phyloP scores from a whole-genome alignment of 2,329 filamentous ascomycete genomes.

The Fusarium ambrosium region DNA sequence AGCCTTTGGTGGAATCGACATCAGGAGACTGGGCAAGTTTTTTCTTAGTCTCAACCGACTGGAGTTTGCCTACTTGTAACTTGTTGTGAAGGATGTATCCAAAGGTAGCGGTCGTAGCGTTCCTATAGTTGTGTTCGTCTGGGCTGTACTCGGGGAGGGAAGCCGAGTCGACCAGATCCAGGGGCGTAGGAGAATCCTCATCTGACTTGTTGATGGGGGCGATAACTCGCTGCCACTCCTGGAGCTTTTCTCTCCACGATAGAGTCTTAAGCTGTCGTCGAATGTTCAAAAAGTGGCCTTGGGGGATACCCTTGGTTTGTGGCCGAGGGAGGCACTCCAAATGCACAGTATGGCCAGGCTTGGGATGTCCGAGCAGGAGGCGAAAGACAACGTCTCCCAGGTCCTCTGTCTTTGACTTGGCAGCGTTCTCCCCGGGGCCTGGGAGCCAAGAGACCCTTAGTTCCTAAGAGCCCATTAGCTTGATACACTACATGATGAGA shows the following conservation, averaged over 20 bases:
- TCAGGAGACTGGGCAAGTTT: background rate
- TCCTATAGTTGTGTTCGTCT: background rate
- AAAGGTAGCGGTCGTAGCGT: conserved; percentile 60
- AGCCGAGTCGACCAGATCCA: conserved; percentile 12
- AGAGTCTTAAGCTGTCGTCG: conserved; percentile 51
- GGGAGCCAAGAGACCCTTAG: conserved; percentile 61
- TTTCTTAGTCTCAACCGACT: background rate
- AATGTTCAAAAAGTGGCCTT: conserved; percentile 37
- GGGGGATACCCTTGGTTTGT: background rate
- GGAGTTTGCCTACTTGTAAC: background rate
- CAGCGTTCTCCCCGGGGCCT: conserved; percentile 34
- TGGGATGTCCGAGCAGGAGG: conserved; percentile 54
- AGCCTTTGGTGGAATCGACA: background rate
- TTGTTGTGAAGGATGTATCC: conserved; percentile 63
- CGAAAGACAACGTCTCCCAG: conserved; percentile 61
- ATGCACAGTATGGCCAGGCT: conserved; percentile 3
- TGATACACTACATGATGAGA: background rate
- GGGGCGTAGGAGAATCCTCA: background rate
- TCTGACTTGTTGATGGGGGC: conserved; percentile 29
- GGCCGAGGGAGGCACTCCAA: conserved; percentile 42
- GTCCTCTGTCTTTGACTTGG: conserved; percentile 52
- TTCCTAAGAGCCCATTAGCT: conserved; percentile 42
- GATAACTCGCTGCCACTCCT: conserved; percentile 50
- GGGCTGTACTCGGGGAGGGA: conserved; percentile 12
- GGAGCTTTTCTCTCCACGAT: conserved; percentile 53